A percentile compares a stretch with the other conserved stretches of the same genome.
Conservation (phyloP, 371 early-diverging fungal genomes). For the Basidiobolus meristosporus region DNA sequence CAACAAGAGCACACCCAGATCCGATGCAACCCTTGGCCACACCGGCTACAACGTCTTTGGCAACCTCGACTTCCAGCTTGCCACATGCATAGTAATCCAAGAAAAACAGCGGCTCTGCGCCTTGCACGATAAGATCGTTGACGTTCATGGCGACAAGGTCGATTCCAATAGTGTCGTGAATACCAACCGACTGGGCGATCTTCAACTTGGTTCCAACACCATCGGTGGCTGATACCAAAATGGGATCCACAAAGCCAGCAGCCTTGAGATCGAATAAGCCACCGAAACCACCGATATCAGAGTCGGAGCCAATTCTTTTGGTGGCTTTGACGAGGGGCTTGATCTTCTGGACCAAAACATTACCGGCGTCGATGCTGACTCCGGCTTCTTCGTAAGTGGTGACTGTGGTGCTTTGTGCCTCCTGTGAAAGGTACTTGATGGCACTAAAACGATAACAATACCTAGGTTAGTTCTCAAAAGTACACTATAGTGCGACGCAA, state of each 20-base stretch:
- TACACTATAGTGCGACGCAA: not conserved
- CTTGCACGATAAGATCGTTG: slow-evolving; percentile 96
- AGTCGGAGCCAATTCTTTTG: slow-evolving; percentile 75
- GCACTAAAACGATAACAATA: slow-evolving; percentile 17
- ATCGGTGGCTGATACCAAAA: slow-evolving; percentile 90
- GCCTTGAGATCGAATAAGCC: slow-evolving; percentile 90
- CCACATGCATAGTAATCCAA: slow-evolving; percentile 94
- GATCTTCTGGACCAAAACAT: slow-evolving; percentile 83
- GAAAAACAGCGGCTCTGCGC: slow-evolving; percentile 94
- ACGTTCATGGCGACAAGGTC: slow-evolving; percentile 98
- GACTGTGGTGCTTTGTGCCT: slow-evolving; percentile 13
- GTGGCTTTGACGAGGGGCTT: slow-evolving; percentile 87
- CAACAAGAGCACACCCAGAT: slow-evolving; percentile 88
- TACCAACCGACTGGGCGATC: slow-evolving; percentile 68
- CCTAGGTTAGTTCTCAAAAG: no score
- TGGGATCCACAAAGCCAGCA: slow-evolving; percentile 76
- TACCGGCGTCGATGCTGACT: slow-evolving; percentile 90
- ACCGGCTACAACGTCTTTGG: slow-evolving; percentile 79
- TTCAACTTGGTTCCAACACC: slow-evolving; percentile 97
- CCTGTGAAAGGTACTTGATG: slow-evolving; percentile 24
- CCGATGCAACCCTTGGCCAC: slow-evolving; percentile 84
- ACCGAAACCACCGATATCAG: slow-evolving; percentile 96
- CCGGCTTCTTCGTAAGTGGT: slow-evolving; percentile 88
- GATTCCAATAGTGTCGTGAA: slow-evolving; percentile 79
- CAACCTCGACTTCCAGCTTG: slow-evolving; percentile 78